Evolutionary conservation across 805 yeast genomes (phyloP).

Genomic region (Alloascoidea hylecoeti): DNA sequence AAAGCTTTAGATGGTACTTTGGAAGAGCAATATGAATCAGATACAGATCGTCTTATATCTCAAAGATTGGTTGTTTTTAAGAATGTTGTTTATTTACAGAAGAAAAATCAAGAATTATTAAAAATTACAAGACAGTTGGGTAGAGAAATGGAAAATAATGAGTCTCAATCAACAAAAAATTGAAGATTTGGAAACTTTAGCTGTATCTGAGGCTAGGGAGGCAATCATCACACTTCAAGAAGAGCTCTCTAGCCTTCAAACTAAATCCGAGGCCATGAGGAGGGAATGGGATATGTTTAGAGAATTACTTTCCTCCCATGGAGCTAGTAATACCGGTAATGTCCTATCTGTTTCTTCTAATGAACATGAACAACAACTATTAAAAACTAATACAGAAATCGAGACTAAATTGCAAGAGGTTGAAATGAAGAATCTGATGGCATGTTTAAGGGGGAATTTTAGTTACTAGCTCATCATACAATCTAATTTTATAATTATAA

Average conservation of each 20-base stretch:
- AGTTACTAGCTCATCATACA: no score
- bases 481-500: no score
- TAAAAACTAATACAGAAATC: conserved; percentile 15
- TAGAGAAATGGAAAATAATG: conserved; percentile 52
- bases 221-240: conserved; percentile 15
- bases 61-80: conserved; percentile 63
- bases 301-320: conserved; percentile 10
- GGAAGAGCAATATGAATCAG: conserved; percentile 25
- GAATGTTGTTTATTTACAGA: conserved; percentile 51
- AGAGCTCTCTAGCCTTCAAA: conserved; percentile 28
- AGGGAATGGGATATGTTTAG: conserved; percentile 63
- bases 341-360: conserved; percentile 6
- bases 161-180: conserved; percentile 16
- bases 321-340: conserved; percentile 2
- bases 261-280: conserved; percentile 35
- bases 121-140: conserved; percentile 61
- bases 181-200: conserved; percentile 15
- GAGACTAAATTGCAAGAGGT: conserved; percentile 13
- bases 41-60: conserved; percentile 59
- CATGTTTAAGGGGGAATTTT: no score
- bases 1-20: conserved; percentile 26
- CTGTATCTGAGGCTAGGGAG: conserved; percentile 18
- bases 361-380: conserved; percentile 10
- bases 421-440: no score
- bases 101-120: conserved; percentile 61